Evolutionary conservation across 2,329 filamentous ascomycete species (phyloP), one percentile per base, ranked within the genome.

Genomic region (Lachnum nothofagi): DNA sequence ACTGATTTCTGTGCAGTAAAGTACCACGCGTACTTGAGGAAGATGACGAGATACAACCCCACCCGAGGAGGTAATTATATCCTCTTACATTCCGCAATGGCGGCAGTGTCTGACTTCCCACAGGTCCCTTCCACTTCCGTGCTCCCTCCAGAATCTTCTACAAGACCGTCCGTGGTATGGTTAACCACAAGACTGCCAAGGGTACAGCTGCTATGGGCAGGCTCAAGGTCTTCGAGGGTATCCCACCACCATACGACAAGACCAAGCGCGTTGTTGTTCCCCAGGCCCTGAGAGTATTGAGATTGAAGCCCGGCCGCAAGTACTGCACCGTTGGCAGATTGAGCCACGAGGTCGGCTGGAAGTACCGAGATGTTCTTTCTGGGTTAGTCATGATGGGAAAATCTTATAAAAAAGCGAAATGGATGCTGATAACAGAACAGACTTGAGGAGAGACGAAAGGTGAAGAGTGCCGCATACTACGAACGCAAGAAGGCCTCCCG

Each of bases 141-240:
- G 90, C 91, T 67, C 93, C 93, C 60, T 95, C 91, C 68, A 88
- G 94, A 77, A 96, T 98, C 82, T 95, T 98, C 86, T 98, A 96
- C 88, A 95, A 96, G 87, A 90, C 93, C 72, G 89, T 98, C 78
- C 91, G 93, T 75, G 93, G 93, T 75, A 98, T 98, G 93, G 94
- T 98, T 65, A 93, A 93, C 71, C 93, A 98, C 89, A 98, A 98
- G 88, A 98, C 93, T 65, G 84, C 93, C 73, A 91, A 93, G 71
- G 93, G 93, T 77, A 86, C 89, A 67, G 91, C 91, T 68, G 93
- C 93, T 67, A 76, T 98, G 72, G 91, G 97, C 83, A 87, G 93
- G 76, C 88, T 98, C 65, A 98, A 98, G 90, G 90, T 95, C 73
- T 98, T 97, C 75, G 93, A 98, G 86, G 93, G 93, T 82, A 83